Conservation (phyloP, 176 grass and related monocot species). For the Triticum aestivum region IWGSC_CS_RefSeq_v2.1 NC_057811.1:380992079-380992578, state of each 20-base stretch:
- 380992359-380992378: not conserved
- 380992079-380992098: conserved; percentile 55
- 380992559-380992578: conserved; percentile 94
- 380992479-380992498: not conserved
- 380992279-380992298: not conserved
- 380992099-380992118: conserved; percentile 35
- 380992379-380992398: not conserved
- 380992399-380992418: not conserved
- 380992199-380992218: conserved; percentile 20
- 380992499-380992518: conserved; percentile 11
- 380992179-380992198: not conserved
- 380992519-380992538: not conserved
- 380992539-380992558: conserved; percentile 81
- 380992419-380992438: not conserved
- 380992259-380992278: conserved; percentile 19
- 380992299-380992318: not conserved
- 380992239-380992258: not conserved
- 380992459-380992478: not conserved
- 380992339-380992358: not conserved
- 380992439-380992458: not conserved
- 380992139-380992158: conserved; percentile 35
- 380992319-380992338: not conserved
- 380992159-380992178: conserved; percentile 41
- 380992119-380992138: conserved; percentile 34
- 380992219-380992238: conserved; percentile 26